Evolutionary conservation across 768 basidiomycete genomes (phyloP), one percentile per base, ranked within the genome.

Genomic region (Naganishia antarctica): DNA sequence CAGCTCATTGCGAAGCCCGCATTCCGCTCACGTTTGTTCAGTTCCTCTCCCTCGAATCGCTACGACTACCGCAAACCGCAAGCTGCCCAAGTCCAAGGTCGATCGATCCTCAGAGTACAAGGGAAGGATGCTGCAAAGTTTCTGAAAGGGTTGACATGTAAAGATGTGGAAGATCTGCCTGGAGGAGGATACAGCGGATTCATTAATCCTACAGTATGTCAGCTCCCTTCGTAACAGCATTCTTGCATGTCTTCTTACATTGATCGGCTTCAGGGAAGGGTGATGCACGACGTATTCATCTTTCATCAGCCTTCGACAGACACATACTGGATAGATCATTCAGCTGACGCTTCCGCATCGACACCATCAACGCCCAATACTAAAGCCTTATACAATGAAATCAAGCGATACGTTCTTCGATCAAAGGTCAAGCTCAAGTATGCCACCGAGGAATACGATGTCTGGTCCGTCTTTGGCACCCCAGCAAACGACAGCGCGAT

Each of bases 211-310:
- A 88, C 90, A 81, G 89, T 84, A 76, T 68, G 82, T 74, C 28
- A 8, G n/a, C n/a, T 31, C 26, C 1, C 18, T 13, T 29, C 15
- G 59, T 11, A 12, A 28, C 7, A 21, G 11, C 11, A 28, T 50
- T 4, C 13, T 7, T 15, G 15, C 11, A 32, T 21, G 25, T 6
- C 8, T 6, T 50, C 48, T 37, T 26, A n/a, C 40, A n/a, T 26
- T 34, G 34, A 0, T 37, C 4, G 2, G 4, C 16, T n/a, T 28
- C 59, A 93, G 91, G 94, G 94, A 43, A 83, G 92, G 73, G 85
- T 98, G 31, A 80, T 96, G 48, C 87, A 91, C 73, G 93, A 97
- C 76, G 79, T 87, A 57, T 92, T 98, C 78, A 81, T 96, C 67
- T 89, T 90, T 75, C 85, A 87, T 15, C 64, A 23, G 37, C 28